A percentile compares a stretch with the other conserved stretches of the same genome.
Conservation (phyloP, 1,139 yeast species). For the Pneumocystis carinii region DNA sequence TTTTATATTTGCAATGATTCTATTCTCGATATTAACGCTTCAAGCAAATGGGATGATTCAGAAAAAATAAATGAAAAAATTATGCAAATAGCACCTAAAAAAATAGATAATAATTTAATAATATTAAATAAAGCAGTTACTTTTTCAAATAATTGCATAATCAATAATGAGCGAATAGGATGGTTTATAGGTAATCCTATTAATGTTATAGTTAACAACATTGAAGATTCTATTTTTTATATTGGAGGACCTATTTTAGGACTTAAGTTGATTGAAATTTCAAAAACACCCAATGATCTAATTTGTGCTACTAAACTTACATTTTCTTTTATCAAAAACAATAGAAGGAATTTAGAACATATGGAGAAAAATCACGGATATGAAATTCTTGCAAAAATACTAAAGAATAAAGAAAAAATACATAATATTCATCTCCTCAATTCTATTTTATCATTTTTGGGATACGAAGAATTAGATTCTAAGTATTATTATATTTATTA, state of each 20-base stretch:
- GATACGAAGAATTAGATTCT: conserved; percentile 31
- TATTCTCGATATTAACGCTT: background rate
- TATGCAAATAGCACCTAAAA: background rate
- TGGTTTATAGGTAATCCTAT: conserved; percentile 16
- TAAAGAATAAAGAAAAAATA: conserved; percentile 21
- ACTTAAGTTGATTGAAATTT: conserved; percentile 24
- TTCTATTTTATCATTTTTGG: conserved; percentile 30
- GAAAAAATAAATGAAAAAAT: background rate
- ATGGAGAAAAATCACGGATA: conserved; percentile 32
- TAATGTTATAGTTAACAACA: conserved; percentile 15
- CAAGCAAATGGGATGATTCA: background rate
- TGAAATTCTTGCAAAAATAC: conserved; percentile 29
- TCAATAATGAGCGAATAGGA: background rate
- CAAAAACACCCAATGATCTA: conserved; percentile 20
- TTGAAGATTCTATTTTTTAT: conserved; percentile 21
- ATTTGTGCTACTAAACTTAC: conserved; percentile 22
- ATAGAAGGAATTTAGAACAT: conserved; percentile 25
- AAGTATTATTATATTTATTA: conserved; percentile 1
- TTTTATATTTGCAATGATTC: conserved; percentile 8
- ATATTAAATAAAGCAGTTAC: background rate
- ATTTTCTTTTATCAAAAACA: conserved; percentile 23
- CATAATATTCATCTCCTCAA: conserved; percentile 28
- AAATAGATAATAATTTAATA: background rate
- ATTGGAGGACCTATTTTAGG: conserved; percentile 27
- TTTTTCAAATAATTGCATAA: background rate